A percentile compares a stretch with the other conserved stretches of the same genome.
Conservation (phyloP, 257 asterid species). For the Echium plantagineum region DNA sequence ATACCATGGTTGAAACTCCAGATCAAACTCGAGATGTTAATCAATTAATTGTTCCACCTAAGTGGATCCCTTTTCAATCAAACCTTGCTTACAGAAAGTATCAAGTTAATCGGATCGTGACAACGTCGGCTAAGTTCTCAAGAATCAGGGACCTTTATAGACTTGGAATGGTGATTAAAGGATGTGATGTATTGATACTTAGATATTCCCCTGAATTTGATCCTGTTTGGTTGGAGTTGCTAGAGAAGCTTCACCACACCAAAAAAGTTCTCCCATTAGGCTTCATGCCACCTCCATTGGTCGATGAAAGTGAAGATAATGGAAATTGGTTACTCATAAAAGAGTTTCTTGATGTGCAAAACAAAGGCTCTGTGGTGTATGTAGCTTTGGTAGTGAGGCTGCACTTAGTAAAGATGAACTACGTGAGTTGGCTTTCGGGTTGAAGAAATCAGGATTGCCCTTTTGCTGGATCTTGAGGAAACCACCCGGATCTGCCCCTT, state of each 20-base stretch:
- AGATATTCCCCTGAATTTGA: constrained; percentile 2
- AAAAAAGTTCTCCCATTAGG: not conserved
- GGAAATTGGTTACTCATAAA: not conserved
- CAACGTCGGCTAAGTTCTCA: not conserved
- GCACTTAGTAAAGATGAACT: constrained; percentile 16
- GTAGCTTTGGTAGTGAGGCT: constrained; percentile 2
- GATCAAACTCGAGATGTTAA: not conserved
- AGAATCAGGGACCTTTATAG: not conserved
- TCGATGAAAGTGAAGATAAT: not conserved
- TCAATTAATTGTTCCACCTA: constrained; percentile 1
- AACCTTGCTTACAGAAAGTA: constrained; percentile 1
- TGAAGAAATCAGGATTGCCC: constrained; percentile 18
- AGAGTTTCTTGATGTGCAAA: not conserved
- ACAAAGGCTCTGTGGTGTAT: constrained; percentile 1
- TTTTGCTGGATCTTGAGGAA: constrained; percentile 26
- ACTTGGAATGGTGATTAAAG: not conserved
- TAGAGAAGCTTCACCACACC: not conserved
- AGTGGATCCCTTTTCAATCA: constrained; percentile 3
- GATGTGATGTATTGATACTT: not conserved
- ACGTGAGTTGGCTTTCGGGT: constrained; percentile 20
- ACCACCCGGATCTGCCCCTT: not conserved
- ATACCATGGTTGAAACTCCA: constrained; percentile 3
- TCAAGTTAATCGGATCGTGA: not conserved
- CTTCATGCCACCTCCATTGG: not conserved
- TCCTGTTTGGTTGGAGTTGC: constrained; percentile 1